Conservation (phyloP, 352 stramenopile species). For the Pythium vanterpoolii region DNA sequence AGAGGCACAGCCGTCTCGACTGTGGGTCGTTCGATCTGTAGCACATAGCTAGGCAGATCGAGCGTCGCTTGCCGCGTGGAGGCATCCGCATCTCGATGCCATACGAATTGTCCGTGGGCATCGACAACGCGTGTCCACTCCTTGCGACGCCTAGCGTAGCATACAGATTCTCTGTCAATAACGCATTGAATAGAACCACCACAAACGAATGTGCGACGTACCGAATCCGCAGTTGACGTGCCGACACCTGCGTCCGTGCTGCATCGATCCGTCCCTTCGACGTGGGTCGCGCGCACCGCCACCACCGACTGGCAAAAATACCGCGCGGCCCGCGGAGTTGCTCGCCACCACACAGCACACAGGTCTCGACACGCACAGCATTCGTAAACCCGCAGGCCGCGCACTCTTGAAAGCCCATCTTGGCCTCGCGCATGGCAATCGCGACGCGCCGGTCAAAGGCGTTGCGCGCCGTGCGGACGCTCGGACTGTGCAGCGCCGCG, state of each 20-base stretch:
- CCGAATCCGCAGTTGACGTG: slow-evolving; percentile 2
- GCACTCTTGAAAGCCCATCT: slow-evolving; percentile 5
- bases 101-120: neutral
- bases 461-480: slow-evolving; percentile 10
- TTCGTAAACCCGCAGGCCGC: slow-evolving; percentile 8
- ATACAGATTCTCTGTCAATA: neutral
- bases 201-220: neutral
- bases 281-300: neutral
- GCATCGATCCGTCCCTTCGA: neutral
- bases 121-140: neutral
- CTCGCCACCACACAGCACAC: slow-evolving; percentile 9
- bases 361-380: slow-evolving; percentile 2
- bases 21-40: neutral
- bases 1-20: neutral
- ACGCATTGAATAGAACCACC: neutral
- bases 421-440: slow-evolving; percentile 13
- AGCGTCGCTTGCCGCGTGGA: neutral
- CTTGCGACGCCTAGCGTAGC: neutral
- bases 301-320: neutral
- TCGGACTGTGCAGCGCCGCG: slow-evolving; percentile 16
- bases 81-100: neutral
- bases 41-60: neutral
- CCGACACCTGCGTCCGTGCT: neutral
- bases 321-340: neutral
- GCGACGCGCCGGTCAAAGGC: slow-evolving; percentile 14